Percentiles rank a stretch among this genome's conserved stretches.
Conservation (phyloP, 768 basidiomycete species). For the Galerina sulciceps region DNA sequence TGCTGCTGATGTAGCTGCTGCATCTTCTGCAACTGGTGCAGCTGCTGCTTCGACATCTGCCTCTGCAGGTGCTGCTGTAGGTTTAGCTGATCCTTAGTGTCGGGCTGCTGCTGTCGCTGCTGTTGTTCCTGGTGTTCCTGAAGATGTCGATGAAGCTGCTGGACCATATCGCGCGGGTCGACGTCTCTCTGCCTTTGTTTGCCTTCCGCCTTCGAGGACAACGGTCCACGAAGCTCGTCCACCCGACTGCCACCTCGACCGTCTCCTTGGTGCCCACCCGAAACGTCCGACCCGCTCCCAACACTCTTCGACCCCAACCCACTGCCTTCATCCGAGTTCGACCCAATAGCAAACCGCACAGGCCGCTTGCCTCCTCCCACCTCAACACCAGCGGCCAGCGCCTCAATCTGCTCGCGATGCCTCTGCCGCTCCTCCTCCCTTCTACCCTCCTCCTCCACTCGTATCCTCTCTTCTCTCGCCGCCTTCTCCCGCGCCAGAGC, state of each 20-base stretch:
- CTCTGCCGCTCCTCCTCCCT: conserved; percentile 5
- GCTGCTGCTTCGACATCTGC: conserved; percentile 18
- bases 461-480: conserved; percentile 1
- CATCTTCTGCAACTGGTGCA: conserved; percentile 23
- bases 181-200: conserved; percentile 20
- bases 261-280: conserved; percentile 11
- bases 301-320: conserved; percentile 37
- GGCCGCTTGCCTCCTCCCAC: conserved; percentile 13
- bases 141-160: conserved; percentile 9
- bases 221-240: conserved; percentile 2
- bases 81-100: neutral
- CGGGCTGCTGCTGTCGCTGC: conserved; percentile 12
- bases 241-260: conserved; percentile 11
- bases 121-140: conserved; percentile 12
- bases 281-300: conserved; percentile 37
- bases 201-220: conserved; percentile 7
- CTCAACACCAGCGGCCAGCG: neutral
- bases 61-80: conserved; percentile 11
- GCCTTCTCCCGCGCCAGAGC: neutral
- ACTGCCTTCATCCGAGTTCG: conserved; percentile 54
- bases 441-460: conserved; percentile 3
- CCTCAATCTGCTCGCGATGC: neutral
- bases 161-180: neutral
- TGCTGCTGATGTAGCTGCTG: conserved; percentile 17
- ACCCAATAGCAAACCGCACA: conserved; percentile 60